Evolutionary conservation across 2,329 filamentous ascomycete genomes (phyloP), one percentile per base, ranked within the genome.

Genomic region (Nectriaceae sp.): DNA sequence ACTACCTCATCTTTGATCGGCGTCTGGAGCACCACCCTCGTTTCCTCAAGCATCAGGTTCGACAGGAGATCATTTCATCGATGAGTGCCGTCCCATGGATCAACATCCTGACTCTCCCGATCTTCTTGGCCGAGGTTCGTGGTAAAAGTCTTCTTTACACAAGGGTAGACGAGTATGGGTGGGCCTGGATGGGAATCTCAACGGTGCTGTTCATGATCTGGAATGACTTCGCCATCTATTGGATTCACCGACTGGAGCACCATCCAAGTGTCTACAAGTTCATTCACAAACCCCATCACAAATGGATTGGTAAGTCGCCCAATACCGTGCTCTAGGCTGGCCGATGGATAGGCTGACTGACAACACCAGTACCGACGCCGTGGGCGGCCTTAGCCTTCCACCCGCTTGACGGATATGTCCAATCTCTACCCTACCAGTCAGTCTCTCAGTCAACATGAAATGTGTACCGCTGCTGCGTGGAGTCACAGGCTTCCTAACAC

Each of bases 1-100:
- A 91, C 71, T 70, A 85, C 69, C 83, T 89, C 70, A 74, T 92
- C 46, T 77, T 75, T 52, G 74, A 77, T 59, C 65, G 69, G 15
- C 70, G 72, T 11, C 65, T 75, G 42, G 71, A 75, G 59, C 60
- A 76, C 53, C 75, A 77, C 56, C 74, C 74, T 18, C 70, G 72
- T 48, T 77, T 75, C 62, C 65, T 77, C 44, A 69, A 75, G 66
- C 75, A 76, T 63, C 75, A 77, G 55, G 61, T 75, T 45, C 65
- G 65, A 43, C 71, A 67, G 49, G 74, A 77, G 61, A 75, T 77
- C 43, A 52, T 55, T 16, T 72, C 69, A 3, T 74, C 74, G 22
- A 61, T 76, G 56, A 60, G 48, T 18, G 73, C 74, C 37, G 65
- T 76, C 4, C 74, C 74, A 8, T 65, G 69, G 31, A 76, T 76